Percentiles rank a stretch among this genome's conserved stretches.
Evolutionary conservation across 192 early-diverging fungal genomes (phyloP).

Genomic region (Jimgerdemannia lactiflua): DNA sequence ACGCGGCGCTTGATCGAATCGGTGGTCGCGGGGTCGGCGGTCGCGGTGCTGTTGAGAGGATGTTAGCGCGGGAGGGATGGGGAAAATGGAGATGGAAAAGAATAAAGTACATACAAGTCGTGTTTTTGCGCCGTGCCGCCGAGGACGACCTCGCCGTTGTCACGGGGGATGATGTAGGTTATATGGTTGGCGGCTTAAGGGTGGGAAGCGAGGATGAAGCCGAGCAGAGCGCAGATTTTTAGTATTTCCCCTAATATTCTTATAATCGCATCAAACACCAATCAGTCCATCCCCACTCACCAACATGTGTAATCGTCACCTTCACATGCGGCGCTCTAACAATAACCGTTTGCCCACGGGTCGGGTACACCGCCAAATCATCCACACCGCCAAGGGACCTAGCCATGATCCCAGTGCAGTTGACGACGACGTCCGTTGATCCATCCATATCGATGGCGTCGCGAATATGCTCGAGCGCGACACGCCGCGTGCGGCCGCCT

Average conservation of each 20-base stretch:
- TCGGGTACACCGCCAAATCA: slow-evolving; percentile 60
- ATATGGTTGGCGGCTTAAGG: slow-evolving; percentile 29
- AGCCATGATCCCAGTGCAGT: slow-evolving; percentile 78
- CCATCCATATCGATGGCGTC: slow-evolving; percentile 37
- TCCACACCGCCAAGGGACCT: slow-evolving; percentile 65
- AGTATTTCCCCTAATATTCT: too few species aligned
- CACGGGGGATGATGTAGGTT: slow-evolving; percentile 84
- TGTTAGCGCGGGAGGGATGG: slow-evolving; percentile 1
- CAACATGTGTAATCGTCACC: slow-evolving; percentile 39
- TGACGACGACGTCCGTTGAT: slow-evolving; percentile 61
- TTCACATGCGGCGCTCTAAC: slow-evolving; percentile 74
- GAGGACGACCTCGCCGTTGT: slow-evolving; percentile 70
- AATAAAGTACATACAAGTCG: slow-evolving; percentile 35
- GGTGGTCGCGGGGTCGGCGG: slow-evolving; percentile 18
- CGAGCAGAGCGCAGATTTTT: too few species aligned
- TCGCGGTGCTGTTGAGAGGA: slow-evolving; percentile 21
- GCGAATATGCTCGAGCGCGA: slow-evolving; percentile 33
- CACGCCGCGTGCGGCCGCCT: slow-evolving; percentile 49
- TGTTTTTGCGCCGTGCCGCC: slow-evolving; percentile 64
- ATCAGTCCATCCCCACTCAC: neutral
- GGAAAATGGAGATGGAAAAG: neutral
- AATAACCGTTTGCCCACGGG: slow-evolving; percentile 72
- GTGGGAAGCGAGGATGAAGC: too few species aligned
- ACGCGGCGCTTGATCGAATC: slow-evolving; percentile 38
- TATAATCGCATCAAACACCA: too few species aligned